Evolutionary conservation across 495 filamentous ascomycete species (phyloP).

Genomic region (Penicillium waksmanii): DNA sequence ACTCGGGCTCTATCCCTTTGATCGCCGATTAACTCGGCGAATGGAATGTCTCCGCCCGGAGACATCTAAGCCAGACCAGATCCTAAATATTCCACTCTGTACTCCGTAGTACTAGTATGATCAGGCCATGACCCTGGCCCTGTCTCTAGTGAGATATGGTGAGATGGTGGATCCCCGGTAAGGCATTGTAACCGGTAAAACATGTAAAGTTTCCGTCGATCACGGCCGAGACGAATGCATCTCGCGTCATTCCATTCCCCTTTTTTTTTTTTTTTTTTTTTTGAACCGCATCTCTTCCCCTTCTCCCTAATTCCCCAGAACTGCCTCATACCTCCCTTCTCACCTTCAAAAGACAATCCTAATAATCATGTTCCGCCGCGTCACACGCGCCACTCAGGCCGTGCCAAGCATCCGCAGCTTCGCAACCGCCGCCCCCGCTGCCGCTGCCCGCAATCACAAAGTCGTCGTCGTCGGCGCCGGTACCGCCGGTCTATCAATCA

Average conservation of each 20-base stretch:
- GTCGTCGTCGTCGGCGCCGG: constrained; percentile 69
- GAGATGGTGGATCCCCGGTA: constrained; percentile 14
- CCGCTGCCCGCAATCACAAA: constrained; percentile 53
- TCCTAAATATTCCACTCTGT: not conserved
- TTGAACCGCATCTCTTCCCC: not conserved
- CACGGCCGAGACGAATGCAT: constrained; percentile 20
- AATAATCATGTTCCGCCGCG: constrained; percentile 28
- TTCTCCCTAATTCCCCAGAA: not conserved
- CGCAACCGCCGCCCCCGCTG: constrained; percentile 48
- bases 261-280: not conserved
- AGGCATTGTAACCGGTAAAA: constrained; percentile 12
- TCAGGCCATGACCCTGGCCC: not conserved
- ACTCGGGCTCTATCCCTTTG: constrained; percentile 17
- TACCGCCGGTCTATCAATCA: constrained; percentile 62
- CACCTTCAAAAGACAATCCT: not conserved
- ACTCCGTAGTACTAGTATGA: not conserved
- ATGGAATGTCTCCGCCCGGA: constrained; percentile 10
- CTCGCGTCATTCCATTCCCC: not conserved
- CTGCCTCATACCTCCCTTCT: not conserved
- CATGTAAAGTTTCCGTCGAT: constrained; percentile 12
- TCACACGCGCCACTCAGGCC: constrained; percentile 21
- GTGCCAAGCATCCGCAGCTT: constrained; percentile 32
- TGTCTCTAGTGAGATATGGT: not conserved
- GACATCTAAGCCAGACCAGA: not conserved
- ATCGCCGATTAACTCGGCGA: constrained; percentile 26